phyloP scores from a whole-genome alignment of 78 protist species.

The Isochrysis galbana region DNA sequence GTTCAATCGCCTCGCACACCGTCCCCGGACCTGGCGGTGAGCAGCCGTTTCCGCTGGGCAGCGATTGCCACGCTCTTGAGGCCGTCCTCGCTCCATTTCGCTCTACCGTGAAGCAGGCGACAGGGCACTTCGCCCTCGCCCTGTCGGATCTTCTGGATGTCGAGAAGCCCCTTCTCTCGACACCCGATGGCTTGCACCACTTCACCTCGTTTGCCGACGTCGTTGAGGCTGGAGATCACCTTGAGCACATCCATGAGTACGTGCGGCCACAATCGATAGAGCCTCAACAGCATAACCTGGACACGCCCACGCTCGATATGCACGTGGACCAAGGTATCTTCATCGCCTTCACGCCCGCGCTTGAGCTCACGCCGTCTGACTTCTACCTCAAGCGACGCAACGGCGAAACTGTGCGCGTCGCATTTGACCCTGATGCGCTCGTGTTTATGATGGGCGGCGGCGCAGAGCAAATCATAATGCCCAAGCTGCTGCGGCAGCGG shows the following conservation, averaged over 20 bases:
- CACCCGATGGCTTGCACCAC: neutral
- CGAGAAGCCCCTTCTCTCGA: neutral
- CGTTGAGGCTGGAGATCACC: neutral
- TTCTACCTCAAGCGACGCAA: neutral
- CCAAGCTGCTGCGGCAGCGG: neutral
- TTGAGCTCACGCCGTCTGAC: neutral
- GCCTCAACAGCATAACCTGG: no score
- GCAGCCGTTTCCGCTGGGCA: neutral
- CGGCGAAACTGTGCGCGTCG: neutral
- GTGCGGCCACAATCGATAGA: neutral
- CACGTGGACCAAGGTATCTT: neutral
- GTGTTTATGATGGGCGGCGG: neutral
- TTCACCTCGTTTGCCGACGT: neutral
- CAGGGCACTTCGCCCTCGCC: neutral
- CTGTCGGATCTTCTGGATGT: neutral
- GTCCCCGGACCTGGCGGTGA: neutral
- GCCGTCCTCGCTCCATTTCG: neutral
- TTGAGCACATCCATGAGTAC: constrained; percentile 15
- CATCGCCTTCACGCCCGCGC: neutral
- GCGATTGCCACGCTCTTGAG: neutral
- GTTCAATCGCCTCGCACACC: neutral
- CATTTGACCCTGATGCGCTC: neutral
- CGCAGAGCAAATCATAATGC: neutral
- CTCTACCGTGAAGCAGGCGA: neutral
- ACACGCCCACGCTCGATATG: neutral